Base-by-base conservation (phyloP, 768 basidiomycete species). In the Mrakia gelida region DNA sequence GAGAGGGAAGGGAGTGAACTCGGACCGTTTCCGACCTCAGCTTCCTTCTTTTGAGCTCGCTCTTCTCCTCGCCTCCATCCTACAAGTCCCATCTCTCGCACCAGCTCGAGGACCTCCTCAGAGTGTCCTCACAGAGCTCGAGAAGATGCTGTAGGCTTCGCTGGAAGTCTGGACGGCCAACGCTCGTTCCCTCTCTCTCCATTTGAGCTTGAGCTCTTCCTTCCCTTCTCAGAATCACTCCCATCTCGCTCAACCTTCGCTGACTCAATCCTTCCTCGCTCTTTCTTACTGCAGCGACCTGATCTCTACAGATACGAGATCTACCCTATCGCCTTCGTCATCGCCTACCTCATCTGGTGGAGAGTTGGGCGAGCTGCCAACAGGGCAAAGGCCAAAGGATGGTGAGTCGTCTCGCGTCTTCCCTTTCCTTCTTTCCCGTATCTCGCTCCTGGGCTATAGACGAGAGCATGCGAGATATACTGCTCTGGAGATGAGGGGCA, bases 341-440 rank as follows among this genome's bases (percentile, higher is more conserved):
- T 73, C 28, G 3, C 32, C 26, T 73, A 73, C n/a, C 23, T 73
- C 41, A 16, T 38, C 34, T 73, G 73, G 73, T 73, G 61, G 54
- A 32, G 54, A 34, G 73, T 73, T 18, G 73, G 73, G 16, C 56
- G 73, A 13, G 34, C 54, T 4, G 38, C 15, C 56, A 73, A 73
- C 56, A 8, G 73, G 23, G 73, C 54, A 26, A 73, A 59, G 34
- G 73, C 73, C 21, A 56, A 61, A 32, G 61, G 30, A 16, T 73
- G 73, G 73, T 73, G 18, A 56, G 73, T 73, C 49, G 56, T 73
- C 49, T 52, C 49, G 49, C 49, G 49, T 52, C 49, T 21, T 1
- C 11, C 21, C 18, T 52, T 52, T 21, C 18, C 49, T 21, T 52
- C 49, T 21, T 52, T 21, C 71, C 34, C 21, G 28, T 32, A 23